A percentile compares a stretch with the other conserved stretches of the same genome.
phyloP scores from a whole-genome alignment of 1,284 basidiomycete species.

The Ganoderma sinense region DNA sequence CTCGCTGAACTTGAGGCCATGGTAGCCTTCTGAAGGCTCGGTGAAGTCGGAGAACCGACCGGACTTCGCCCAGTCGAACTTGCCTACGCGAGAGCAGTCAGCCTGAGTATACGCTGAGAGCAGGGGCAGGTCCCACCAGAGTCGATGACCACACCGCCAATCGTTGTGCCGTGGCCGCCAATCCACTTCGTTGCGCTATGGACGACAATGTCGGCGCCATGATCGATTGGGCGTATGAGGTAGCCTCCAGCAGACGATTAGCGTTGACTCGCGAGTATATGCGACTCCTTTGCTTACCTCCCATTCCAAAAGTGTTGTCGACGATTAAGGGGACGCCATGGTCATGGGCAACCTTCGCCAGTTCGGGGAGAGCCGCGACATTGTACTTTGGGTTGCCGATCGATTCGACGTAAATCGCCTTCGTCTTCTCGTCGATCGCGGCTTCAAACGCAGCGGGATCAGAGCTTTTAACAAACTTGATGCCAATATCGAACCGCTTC shows the following conservation, averaged over 20 bases:
- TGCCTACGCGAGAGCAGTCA: constrained; percentile 53
- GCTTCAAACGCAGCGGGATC: constrained; percentile 73
- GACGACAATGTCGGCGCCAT: constrained; percentile 86
- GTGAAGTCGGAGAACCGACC: constrained; percentile 87
- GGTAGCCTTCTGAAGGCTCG: constrained; percentile 85
- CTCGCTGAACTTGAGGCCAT: constrained; percentile 79
- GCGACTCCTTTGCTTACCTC: constrained; percentile 49
- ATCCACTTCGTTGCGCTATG: constrained; percentile 95
- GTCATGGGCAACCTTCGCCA: constrained; percentile 82
- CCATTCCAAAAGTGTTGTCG: constrained; percentile 93
- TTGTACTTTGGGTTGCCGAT: constrained; percentile 90
- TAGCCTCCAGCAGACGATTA: constrained; percentile 56
- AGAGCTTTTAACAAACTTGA: constrained; percentile 78
- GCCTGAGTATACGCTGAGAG: neutral
- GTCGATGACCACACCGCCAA: constrained; percentile 86
- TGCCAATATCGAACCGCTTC: constrained; percentile 80
- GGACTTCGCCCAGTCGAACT: constrained; percentile 85
- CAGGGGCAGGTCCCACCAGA: constrained; percentile 50
- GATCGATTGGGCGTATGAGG: constrained; percentile 76
- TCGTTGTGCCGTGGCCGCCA: constrained; percentile 89
- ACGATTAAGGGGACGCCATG: constrained; percentile 83
- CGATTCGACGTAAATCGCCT: constrained; percentile 83
- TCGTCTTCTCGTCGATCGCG: constrained; percentile 84
- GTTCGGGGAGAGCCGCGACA: constrained; percentile 70
- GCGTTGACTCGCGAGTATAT: neutral